Base-by-base conservation (phyloP, 148 eudicot species). In the Amaranthus hypochondriacus region DNA sequence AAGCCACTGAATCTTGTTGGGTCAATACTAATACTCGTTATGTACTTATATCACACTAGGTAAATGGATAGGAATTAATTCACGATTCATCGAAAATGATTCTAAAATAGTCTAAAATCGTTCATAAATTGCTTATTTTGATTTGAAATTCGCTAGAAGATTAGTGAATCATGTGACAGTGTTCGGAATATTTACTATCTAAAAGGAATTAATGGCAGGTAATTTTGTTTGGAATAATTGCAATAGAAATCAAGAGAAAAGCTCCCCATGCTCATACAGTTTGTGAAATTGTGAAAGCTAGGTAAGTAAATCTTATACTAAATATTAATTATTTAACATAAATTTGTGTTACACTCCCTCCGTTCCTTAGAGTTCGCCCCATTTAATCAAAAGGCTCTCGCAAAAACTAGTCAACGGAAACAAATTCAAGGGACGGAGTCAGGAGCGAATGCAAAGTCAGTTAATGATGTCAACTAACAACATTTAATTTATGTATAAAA, bases 181-280 rank as follows among this genome's bases (percentile, higher is more conserved):
- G 73, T 43, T 3, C 54, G 57, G 14, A 39, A 53, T 39, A 14
- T 55, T 49, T 4, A 13, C 7, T 9, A 69, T 10, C 28, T 70
- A 50, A 11, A 11, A 53, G 14, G 10, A 63, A 47, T 5, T 65
- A 9, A 47, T 64, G 64, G 58, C 84, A 92, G 98, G 93, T 94
- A 15, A 87, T 94, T 71, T 78, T 94, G 81, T 94, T 94, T 72
- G 98, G 98, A 72, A 79, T 94, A 63, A 92, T 94, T 84, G 98
- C 98, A 28, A 94, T 94, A 61, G 97, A 94, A 83, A 94, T 94
- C 86, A 94, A 94, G 82, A 87, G 98, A 83, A 94, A 92, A 82
- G 98, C 97, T 70, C 98, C 98, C 28, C 69, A 88, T 83, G 98
- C 98, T 55, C 98, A 94, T 78, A 92, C 98, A 49, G 93, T 94